A percentile compares a stretch with the other conserved stretches of the same genome.
Evolutionary conservation across 179 eudicot species (phyloP).

Genomic region (Patellifolia procumbens): DNA sequence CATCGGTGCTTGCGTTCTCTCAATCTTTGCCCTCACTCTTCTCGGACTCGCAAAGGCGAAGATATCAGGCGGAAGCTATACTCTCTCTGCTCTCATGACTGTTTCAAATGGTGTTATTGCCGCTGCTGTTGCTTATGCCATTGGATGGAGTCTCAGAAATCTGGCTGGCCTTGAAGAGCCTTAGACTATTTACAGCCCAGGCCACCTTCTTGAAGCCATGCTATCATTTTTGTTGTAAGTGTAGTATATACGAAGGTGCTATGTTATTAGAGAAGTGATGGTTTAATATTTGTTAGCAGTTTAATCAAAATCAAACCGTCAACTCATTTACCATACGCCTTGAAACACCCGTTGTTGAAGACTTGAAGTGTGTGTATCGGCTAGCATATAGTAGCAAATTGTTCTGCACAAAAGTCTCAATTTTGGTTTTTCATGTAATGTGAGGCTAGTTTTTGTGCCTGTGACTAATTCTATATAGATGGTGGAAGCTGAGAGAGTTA

Average conservation of each 20-base stretch:
- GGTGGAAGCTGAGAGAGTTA: too few species aligned
- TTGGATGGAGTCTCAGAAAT: constrained; percentile 72
- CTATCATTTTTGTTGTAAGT: background rate
- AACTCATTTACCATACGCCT: too few species aligned
- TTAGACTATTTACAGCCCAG: background rate
- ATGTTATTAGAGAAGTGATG: too few species aligned
- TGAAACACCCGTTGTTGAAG: too few species aligned
- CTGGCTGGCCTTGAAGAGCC: constrained; percentile 62
- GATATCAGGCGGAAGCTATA: constrained; percentile 53
- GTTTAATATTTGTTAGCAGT: background rate
- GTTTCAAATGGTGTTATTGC: constrained; percentile 54
- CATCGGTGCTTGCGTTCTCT: constrained; percentile 58
- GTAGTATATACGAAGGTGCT: too few species aligned
- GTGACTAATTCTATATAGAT: too few species aligned
- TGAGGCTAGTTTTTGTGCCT: too few species aligned
- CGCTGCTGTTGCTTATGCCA: constrained; percentile 52
- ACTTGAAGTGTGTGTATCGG: too few species aligned
- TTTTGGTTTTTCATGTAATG: too few species aligned
- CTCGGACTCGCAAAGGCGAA: constrained; percentile 62
- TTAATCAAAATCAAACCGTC: too few species aligned
- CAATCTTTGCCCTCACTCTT: constrained; percentile 49
- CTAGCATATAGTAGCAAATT: too few species aligned
- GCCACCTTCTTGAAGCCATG: background rate
- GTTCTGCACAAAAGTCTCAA: too few species aligned
- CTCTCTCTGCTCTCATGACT: constrained; percentile 34